Conservation (phyloP, 73 alveolate genomes). For the Paramecium sonneborni region DNA sequence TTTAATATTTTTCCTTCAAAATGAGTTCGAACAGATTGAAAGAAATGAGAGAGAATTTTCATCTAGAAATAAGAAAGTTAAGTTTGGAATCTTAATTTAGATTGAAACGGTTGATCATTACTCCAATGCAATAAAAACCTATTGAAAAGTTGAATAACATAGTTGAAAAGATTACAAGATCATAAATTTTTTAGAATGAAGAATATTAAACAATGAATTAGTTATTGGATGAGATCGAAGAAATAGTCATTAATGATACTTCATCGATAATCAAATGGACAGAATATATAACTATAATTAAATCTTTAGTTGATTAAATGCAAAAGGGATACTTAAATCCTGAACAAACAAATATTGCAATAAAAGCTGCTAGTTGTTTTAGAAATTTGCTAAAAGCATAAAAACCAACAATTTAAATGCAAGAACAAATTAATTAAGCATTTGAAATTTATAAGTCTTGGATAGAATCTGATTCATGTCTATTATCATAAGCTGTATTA, state of each 20-base stretch:
- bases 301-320: not conserved
- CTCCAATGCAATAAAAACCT: not conserved
- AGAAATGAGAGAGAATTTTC: not conserved
- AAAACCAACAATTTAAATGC: not conserved
- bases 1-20: not conserved
- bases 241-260: not conserved
- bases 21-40: not conserved
- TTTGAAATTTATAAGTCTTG: not conserved
- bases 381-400: not conserved
- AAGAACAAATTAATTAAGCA: not conserved
- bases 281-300: not conserved
- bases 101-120: not conserved
- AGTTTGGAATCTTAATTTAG: not conserved
- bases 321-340: not conserved
- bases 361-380: not conserved
- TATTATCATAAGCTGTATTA: not conserved
- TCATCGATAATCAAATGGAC: not conserved
- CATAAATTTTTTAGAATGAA: not conserved
- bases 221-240: not conserved
- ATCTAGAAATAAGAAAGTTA: not conserved
- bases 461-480: not conserved
- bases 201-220: not conserved
- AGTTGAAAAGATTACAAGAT: not conserved
- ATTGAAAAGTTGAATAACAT: not conserved
- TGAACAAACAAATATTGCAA: not conserved